These are phyloP conservation scores for Ophiocordyceps sinensis DNA, from an alignment of 2,329 filamentous ascomycete species.

Conservation along the genomic window DNA sequence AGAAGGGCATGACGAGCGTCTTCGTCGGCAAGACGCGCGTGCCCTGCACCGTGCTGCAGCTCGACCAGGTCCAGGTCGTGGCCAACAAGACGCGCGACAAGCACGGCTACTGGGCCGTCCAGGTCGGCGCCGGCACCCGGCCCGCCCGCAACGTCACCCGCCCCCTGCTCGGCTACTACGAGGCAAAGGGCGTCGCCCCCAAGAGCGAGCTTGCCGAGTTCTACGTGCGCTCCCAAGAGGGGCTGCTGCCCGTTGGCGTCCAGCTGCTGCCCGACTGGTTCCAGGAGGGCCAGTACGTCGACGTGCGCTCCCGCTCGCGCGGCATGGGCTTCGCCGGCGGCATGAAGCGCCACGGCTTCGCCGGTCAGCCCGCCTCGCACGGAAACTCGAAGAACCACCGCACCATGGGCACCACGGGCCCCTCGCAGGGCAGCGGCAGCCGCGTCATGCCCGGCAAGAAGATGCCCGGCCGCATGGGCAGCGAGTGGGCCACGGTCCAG, in stretches of 20 bases:
- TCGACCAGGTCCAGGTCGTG: constrained; percentile 84
- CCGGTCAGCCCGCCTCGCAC: constrained; percentile 80
- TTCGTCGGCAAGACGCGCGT: constrained; percentile 68
- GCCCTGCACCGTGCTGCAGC: constrained; percentile 82
- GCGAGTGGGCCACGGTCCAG: constrained; percentile 75
- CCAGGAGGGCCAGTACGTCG: constrained; percentile 76
- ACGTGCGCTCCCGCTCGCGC: constrained; percentile 63
- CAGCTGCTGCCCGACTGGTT: constrained; percentile 82
- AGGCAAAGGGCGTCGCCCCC: constrained; percentile 64
- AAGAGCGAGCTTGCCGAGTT: constrained; percentile 82
- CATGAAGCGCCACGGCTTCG: constrained; percentile 92
- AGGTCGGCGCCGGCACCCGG: constrained; percentile 68
- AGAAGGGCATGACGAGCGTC: constrained; percentile 91
- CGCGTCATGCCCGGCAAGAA: constrained; percentile 92
- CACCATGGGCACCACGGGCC: constrained; percentile 79
- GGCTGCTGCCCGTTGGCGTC: constrained; percentile 62
- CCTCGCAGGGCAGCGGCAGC: constrained; percentile 81
- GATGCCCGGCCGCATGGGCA: constrained; percentile 95
- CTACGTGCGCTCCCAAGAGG: constrained; percentile 58
- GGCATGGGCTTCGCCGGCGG: constrained; percentile 93
- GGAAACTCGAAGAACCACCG: constrained; percentile 92
- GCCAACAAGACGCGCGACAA: constrained; percentile 66
- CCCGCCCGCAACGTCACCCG: constrained; percentile 64
- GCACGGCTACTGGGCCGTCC: constrained; percentile 90
- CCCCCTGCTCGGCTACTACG: constrained; percentile 78